Percentiles rank a stretch among this genome's conserved stretches.
Conservation (phyloP, 2,329 filamentous ascomycete genomes). For the Apiospora hydei region DNA sequence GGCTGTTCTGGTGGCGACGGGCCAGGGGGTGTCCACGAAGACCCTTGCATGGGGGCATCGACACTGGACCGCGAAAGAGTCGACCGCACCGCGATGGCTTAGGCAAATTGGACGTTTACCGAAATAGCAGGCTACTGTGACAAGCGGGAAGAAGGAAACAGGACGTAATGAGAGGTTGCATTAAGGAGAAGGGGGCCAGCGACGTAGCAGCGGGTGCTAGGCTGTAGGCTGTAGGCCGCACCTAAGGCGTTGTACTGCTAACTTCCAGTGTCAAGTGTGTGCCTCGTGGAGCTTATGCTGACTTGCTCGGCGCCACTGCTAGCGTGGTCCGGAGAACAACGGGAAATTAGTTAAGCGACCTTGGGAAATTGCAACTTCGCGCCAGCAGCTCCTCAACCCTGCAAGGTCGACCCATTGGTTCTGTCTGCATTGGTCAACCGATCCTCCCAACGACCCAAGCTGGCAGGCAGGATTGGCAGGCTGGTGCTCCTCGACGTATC, state of each 20-base stretch:
- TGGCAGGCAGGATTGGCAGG: not conserved
- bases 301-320: constrained; percentile 21
- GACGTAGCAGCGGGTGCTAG: not conserved
- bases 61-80: not conserved
- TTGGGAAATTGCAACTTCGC: constrained; percentile 21
- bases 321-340: constrained; percentile 1
- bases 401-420: constrained; percentile 11
- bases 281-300: not conserved
- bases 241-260: too few relatives aligned
- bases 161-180: not conserved
- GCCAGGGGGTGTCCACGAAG: not conserved
- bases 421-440: not conserved
- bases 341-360: constrained; percentile 25
- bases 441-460: not conserved
- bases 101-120: not conserved
- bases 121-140: not conserved
- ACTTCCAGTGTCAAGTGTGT: not conserved
- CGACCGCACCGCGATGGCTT: not conserved
- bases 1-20: not conserved
- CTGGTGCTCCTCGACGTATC: not conserved
- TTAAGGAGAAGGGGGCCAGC: not conserved
- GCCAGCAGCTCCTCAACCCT: constrained; percentile 1
- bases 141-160: not conserved
- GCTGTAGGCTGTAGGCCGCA: too few relatives aligned
- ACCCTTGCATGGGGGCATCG: not conserved